Evolutionary conservation across 116 monocot genomes (phyloP).

Genomic region (Papilionanthe hybrid): DNA sequence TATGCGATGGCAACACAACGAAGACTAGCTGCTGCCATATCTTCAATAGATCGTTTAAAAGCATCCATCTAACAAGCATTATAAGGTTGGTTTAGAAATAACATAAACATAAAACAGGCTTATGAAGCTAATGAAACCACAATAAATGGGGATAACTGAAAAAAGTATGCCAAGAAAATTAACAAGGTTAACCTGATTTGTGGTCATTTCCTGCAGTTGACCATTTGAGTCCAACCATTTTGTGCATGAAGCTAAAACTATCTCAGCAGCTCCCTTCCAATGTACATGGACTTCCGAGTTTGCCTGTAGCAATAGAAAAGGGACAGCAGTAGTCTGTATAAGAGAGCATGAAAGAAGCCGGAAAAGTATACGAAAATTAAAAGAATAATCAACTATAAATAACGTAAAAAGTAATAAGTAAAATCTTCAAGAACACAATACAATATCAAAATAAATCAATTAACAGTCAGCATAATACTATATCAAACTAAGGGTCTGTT

Average conservation of each 20-base stretch:
- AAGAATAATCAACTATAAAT: not conserved
- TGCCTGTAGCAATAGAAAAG: slow-evolving; percentile 29
- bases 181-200: slow-evolving; percentile 45
- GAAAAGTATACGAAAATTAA: not conserved
- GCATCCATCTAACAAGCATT: slow-evolving; percentile 37
- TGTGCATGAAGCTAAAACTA: slow-evolving; percentile 76
- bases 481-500: too few species aligned
- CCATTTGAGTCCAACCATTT: slow-evolving; percentile 71
- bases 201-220: slow-evolving; percentile 35
- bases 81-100: not conserved
- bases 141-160: not conserved
- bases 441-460: not conserved
- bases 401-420: too few species aligned
- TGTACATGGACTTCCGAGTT: slow-evolving; percentile 64
- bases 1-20: slow-evolving; percentile 93
- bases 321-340: not conserved
- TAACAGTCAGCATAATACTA: not conserved
- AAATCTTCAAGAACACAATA: not conserved
- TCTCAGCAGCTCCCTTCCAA: slow-evolving; percentile 99
- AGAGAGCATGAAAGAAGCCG: not conserved
- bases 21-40: slow-evolving; percentile 79
- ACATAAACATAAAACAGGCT: not conserved
- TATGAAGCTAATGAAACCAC: not conserved
- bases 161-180: not conserved
- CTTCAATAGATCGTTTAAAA: slow-evolving; percentile 75